A percentile compares a stretch with the other conserved stretches of the same genome.
phyloP scores from a whole-genome alignment of 306 rosid genomes.

The Dryas drummondii region DNA sequence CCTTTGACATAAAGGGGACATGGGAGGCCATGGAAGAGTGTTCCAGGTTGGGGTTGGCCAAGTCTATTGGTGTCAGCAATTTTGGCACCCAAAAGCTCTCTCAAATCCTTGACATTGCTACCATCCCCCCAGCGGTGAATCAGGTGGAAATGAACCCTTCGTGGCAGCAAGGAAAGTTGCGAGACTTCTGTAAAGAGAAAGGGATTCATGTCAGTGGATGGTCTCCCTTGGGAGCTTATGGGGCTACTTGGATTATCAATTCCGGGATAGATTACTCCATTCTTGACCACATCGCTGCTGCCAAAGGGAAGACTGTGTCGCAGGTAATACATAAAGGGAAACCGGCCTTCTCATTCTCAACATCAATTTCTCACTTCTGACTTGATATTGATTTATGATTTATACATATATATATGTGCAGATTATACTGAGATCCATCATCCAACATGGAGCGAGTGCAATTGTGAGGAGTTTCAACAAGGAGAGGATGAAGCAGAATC shows the following conservation, averaged over 20 bases:
- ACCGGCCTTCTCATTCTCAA: too few species aligned
- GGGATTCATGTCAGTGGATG: background rate
- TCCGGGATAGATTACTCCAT: background rate
- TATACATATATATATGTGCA: background rate
- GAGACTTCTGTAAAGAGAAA: background rate
- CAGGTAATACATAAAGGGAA: background rate
- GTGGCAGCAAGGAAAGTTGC: background rate
- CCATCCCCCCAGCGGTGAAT: conserved; percentile 7
- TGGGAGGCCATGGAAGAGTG: conserved; percentile 17
- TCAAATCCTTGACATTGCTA: background rate
- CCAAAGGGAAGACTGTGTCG: background rate
- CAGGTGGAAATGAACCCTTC: conserved; percentile 18
- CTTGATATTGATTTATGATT: too few species aligned
- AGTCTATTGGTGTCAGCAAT: conserved; percentile 14
- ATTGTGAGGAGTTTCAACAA: conserved; percentile 50
- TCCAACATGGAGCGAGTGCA: conserved; percentile 43
- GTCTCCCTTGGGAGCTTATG: conserved; percentile 2
- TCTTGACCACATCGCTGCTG: background rate
- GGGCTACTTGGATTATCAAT: background rate
- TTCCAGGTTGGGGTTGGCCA: conserved; percentile 13
- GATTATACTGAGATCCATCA: conserved; percentile 14
- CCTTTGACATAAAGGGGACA: conserved; percentile 2
- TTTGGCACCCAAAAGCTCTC: conserved; percentile 11
- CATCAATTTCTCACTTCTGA: too few species aligned
- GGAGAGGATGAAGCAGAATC: conserved; percentile 56